Evolutionary conservation across 139 green algal species (phyloP).

Genomic region (Volvox africanus): DNA sequence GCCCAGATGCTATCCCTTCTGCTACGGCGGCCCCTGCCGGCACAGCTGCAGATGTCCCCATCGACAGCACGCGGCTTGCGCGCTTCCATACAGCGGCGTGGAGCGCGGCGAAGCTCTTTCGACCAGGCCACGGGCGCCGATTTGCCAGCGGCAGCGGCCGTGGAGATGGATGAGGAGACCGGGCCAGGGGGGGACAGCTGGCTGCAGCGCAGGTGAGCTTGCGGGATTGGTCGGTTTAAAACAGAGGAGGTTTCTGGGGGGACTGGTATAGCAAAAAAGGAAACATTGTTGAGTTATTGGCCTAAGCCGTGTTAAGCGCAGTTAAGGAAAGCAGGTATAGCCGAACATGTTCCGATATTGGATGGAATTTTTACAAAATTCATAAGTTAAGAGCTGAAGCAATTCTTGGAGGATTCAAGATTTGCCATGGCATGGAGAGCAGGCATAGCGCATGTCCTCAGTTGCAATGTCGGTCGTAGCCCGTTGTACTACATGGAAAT

Average conservation of each 20-base stretch:
- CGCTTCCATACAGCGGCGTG: neutral
- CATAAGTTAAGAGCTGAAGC: too few species aligned
- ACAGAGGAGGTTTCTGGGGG: neutral
- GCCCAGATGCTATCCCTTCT: neutral
- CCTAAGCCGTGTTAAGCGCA: too few species aligned
- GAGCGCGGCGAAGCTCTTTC: neutral
- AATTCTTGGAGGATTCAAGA: too few species aligned
- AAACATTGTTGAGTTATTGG: too few species aligned
- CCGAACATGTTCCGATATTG: too few species aligned
- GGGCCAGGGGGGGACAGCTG: neutral
- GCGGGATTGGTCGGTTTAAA: neutral
- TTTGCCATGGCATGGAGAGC: too few species aligned
- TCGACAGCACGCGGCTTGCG: neutral
- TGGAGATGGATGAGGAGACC: neutral
- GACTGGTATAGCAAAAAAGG: neutral
- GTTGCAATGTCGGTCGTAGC: too few species aligned
- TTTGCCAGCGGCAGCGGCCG: neutral
- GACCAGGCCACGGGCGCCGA: neutral
- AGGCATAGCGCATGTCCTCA: too few species aligned
- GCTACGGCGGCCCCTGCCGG: neutral
- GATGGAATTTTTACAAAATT: too few species aligned
- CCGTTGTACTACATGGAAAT: too few species aligned
- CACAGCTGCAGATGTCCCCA: neutral
- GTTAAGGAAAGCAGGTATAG: too few species aligned
- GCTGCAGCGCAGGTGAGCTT: constrained; percentile 27